Conservation (phyloP, 768 basidiomycete species). For the Harrya chromipes region DNA sequence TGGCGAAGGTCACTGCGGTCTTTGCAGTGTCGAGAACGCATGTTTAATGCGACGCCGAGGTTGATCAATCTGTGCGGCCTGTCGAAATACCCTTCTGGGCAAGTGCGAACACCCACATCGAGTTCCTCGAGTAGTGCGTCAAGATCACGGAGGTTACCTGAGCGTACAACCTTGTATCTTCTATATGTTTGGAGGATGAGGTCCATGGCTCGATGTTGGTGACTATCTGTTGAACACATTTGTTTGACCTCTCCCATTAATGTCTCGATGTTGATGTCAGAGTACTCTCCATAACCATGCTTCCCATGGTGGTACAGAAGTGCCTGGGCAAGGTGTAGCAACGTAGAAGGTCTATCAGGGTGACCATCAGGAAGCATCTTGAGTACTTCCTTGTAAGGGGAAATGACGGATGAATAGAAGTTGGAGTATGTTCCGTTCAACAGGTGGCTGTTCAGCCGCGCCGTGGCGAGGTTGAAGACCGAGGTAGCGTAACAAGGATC, state of each 20-base stretch:
- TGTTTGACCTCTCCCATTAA: no score
- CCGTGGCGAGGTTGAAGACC: conserved; percentile 15
- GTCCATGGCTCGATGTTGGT: background rate
- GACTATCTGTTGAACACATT: background rate
- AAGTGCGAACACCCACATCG: background rate
- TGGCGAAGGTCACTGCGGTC: background rate
- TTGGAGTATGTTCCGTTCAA: background rate
- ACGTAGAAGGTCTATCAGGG: no score
- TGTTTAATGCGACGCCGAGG: no score
- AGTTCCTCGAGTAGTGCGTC: background rate
- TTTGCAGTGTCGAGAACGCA: no score
- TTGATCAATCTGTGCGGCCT: conserved; percentile 1
- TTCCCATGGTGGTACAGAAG: no score
- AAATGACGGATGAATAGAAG: background rate
- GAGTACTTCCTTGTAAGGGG: background rate
- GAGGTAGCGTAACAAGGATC: conserved; percentile 3
- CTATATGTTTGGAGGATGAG: conserved; percentile 2
- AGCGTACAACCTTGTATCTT: background rate
- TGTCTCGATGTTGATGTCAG: no score
- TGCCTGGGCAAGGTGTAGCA: no score
- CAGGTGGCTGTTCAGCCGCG: conserved; percentile 1
- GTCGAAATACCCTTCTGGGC: conserved; percentile 1
- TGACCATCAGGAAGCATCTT: no score
- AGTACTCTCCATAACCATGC: no score
- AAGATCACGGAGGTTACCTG: background rate